Evolutionary conservation across 2,329 filamentous ascomycete genomes (phyloP).

Genomic region (Hymenoscyphus linearis): DNA sequence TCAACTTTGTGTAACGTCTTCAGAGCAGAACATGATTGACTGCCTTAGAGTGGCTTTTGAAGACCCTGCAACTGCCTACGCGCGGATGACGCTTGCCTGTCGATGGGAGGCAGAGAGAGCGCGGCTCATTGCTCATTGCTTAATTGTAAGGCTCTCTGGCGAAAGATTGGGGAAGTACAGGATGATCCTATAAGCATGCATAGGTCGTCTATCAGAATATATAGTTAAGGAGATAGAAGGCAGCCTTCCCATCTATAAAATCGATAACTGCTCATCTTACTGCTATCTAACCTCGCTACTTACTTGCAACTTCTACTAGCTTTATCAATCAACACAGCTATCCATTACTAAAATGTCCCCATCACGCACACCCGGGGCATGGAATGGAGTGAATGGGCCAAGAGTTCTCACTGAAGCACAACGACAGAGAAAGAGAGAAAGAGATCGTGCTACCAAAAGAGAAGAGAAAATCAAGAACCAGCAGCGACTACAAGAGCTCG

Average conservation of each 20-base stretch:
- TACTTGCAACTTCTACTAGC: not conserved
- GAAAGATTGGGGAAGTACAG: conserved; percentile 1
- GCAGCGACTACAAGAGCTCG: conserved; percentile 10
- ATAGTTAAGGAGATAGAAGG: not conserved
- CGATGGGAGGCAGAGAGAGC: not conserved
- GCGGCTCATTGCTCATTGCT: conserved; percentile 1
- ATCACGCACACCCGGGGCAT: conserved; percentile 6
- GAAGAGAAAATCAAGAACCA: conserved; percentile 11
- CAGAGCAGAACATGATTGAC: not conserved
- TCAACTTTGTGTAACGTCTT: not conserved
- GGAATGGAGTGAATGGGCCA: conserved; percentile 14
- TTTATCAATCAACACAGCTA: not conserved
- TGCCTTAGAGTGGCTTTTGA: not conserved
- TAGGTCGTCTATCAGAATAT: not conserved
- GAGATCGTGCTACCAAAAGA: conserved; percentile 10
- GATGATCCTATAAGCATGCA: not conserved
- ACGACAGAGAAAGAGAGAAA: conserved; percentile 12
- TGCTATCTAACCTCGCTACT: not conserved
- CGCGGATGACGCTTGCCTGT: not conserved
- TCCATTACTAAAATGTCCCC: conserved; percentile 2
- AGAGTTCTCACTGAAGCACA: conserved; percentile 12
- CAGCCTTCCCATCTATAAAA: not conserved
- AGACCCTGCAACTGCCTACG: conserved; percentile 1
- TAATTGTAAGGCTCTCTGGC: not conserved
- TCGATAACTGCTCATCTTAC: not conserved